These are phyloP conservation scores for Oryza glaberrima DNA, from an alignment of 176 grass and related monocot species.

Conservation along the genomic window DNA sequence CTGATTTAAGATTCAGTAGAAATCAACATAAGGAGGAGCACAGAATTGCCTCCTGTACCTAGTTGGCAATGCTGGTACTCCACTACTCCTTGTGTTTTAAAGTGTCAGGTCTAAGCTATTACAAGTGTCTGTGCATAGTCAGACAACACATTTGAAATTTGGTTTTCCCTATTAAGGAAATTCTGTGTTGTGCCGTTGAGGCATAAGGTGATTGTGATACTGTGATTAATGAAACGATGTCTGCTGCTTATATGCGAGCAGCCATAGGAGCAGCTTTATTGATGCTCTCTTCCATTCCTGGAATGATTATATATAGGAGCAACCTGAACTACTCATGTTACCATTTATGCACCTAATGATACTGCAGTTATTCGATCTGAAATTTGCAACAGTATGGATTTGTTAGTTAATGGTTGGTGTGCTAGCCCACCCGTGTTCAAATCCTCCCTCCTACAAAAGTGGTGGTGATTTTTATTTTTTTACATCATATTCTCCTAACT, in stretches of 20 bases:
- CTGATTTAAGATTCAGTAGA: not conserved
- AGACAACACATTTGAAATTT: not conserved
- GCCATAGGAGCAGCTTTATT: not conserved
- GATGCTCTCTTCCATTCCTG: not conserved
- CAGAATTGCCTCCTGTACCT: not conserved
- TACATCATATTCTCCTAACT: not conserved
- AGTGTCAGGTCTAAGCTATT: not conserved
- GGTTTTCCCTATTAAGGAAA: not conserved
- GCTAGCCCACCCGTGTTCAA: no score
- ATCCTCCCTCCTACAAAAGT: no score
- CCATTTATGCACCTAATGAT: not conserved
- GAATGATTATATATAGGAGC: not conserved
- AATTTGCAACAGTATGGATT: not conserved
- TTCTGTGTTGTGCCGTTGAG: not conserved
- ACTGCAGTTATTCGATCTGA: not conserved
- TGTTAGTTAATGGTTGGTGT: not conserved
- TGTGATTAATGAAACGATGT: not conserved
- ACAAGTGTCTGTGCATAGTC: not conserved
- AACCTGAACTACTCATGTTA: not conserved
- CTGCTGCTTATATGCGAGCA: not conserved
- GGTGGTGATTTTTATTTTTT: no score
- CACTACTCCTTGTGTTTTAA: not conserved
- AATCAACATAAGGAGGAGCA: not conserved
- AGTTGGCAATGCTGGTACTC: not conserved
- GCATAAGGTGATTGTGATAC: not conserved